Evolutionary conservation across 257 asterid genomes (phyloP).

Genomic region (Petunia secreta): DNA sequence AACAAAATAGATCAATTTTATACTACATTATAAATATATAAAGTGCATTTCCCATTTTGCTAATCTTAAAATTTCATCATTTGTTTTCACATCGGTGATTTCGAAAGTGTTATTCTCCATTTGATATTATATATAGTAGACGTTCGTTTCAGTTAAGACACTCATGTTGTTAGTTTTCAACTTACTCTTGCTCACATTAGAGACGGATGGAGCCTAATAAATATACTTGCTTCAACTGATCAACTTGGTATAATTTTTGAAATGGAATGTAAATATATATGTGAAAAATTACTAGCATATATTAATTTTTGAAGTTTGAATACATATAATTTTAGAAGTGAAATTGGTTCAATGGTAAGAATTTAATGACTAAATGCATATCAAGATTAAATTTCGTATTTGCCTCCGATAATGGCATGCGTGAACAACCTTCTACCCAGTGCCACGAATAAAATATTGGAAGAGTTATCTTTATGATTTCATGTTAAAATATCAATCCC

Average conservation of each 20-base stretch:
- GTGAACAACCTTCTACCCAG: neutral
- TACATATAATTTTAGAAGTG: neutral
- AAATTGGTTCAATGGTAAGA: too few relatives aligned
- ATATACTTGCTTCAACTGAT: neutral
- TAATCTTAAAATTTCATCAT: too few relatives aligned
- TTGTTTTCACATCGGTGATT: too few relatives aligned
- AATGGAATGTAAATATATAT: neutral
- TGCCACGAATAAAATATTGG: neutral
- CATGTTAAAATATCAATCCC: neutral
- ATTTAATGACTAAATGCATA: too few relatives aligned
- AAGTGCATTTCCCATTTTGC: too few relatives aligned
- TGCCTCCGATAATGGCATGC: too few relatives aligned
- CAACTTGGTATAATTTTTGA: neutral
- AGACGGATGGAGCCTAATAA: neutral
- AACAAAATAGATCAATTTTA: neutral
- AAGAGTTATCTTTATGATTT: neutral
- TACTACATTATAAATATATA: too few relatives aligned
- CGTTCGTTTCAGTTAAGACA: too few relatives aligned
- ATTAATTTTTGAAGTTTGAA: neutral
- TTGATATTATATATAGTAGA: neutral
- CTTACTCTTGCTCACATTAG: neutral
- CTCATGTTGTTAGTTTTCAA: neutral
- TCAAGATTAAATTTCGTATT: too few relatives aligned
- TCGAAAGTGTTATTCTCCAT: neutral
- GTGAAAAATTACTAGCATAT: too few relatives aligned